Conservation (phyloP, 352 stramenopile genomes). For the Phytophthora vignae region DNA sequence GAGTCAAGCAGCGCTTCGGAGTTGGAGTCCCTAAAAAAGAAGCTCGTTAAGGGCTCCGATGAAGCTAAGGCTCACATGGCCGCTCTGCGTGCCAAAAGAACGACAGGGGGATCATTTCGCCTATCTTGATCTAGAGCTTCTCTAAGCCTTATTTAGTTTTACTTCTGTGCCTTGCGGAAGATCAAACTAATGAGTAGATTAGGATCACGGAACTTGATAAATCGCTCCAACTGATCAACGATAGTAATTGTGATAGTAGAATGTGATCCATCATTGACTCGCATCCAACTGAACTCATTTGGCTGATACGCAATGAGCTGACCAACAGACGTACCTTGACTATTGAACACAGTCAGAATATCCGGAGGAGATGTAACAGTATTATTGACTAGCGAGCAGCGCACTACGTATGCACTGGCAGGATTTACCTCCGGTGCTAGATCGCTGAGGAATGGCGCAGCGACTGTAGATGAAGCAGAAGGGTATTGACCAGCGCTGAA, state of each 20-base stretch:
- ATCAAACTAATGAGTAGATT: conserved; percentile 9
- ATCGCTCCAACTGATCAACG: conserved; percentile 14
- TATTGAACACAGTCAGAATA: background rate
- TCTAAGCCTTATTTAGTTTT: background rate
- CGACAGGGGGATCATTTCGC: too few relatives aligned
- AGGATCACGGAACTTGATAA: conserved; percentile 3
- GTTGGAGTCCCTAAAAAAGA: background rate
- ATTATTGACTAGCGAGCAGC: conserved; percentile 14
- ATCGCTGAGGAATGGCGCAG: background rate
- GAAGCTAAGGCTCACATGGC: conserved; percentile 12
- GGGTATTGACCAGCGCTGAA: conserved; percentile 9
- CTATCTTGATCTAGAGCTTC: too few relatives aligned
- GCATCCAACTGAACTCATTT: conserved; percentile 7
- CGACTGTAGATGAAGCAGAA: background rate
- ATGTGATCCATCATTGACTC: background rate
- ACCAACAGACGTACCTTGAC: background rate
- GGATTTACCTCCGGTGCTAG: background rate
- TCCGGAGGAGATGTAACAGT: background rate
- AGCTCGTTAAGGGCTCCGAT: background rate
- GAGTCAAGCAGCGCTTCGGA: conserved; percentile 1
- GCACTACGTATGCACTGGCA: conserved; percentile 10
- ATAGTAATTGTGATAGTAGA: conserved; percentile 4
- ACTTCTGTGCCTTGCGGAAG: background rate
- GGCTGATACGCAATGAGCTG: conserved; percentile 3
- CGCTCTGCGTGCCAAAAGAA: background rate